These are phyloP conservation scores for Candida sp. DNA, from an alignment of 1,139 yeast genomes.

Conservation along the genomic window DNA sequence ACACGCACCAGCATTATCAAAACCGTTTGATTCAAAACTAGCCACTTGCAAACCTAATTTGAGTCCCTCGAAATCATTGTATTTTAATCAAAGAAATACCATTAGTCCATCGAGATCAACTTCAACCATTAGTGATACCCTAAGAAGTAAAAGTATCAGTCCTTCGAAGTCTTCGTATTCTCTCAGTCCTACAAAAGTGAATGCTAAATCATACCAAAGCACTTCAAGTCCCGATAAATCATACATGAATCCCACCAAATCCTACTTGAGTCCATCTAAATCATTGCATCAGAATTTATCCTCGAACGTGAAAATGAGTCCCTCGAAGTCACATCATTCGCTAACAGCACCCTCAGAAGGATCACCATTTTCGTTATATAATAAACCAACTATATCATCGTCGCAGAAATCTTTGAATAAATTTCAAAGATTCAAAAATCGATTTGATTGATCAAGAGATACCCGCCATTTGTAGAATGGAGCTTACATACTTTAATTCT, in stretches of 20 bases:
- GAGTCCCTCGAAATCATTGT: conserved; percentile 1
- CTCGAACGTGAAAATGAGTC: not conserved
- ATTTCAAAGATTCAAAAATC: conserved; percentile 27
- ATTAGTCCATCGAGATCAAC: conserved; percentile 2
- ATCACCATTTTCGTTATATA: conserved; percentile 27
- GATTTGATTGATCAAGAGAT: conserved; percentile 21
- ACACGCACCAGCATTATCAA: conserved; percentile 13
- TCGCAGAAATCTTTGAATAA: conserved; percentile 36
- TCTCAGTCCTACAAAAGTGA: not conserved
- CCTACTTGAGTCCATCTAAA: conserved; percentile 2
- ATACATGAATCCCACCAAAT: not conserved
- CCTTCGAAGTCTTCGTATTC: conserved; percentile 1
- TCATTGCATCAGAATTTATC: conserved; percentile 5
- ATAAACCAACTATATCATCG: conserved; percentile 45
- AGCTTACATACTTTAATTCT: conserved; percentile 5
- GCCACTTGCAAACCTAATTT: not conserved
- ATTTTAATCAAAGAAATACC: conserved; percentile 3
- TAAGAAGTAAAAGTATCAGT: not conserved
- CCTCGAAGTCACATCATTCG: not conserved
- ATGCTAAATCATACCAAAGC: not conserved
- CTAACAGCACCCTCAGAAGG: not conserved
- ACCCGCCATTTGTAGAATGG: conserved; percentile 9
- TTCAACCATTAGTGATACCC: not conserved
- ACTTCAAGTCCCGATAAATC: conserved; percentile 4
- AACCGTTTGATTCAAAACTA: conserved; percentile 7